A percentile compares a stretch with the other conserved stretches of the same genome.
Conservation (phyloP, 805 yeast species). For the Kodamaea restingae region DNA sequence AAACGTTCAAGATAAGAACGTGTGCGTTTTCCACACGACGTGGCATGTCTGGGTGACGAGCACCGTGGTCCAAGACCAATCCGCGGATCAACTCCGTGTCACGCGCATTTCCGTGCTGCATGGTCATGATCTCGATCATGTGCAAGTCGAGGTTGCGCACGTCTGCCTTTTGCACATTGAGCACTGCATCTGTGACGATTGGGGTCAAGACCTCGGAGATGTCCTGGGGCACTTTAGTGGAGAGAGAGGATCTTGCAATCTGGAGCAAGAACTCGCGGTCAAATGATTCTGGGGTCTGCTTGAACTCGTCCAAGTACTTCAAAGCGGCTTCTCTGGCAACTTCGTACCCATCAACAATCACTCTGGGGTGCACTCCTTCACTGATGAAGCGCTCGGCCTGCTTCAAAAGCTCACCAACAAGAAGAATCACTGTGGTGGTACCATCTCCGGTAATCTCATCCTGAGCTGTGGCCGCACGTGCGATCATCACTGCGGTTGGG, state of each 20-base stretch:
- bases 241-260: constrained; percentile 84
- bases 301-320: constrained; percentile 64
- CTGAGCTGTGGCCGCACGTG: constrained; percentile 97
- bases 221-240: constrained; percentile 79
- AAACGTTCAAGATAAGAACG: constrained; percentile 85
- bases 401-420: constrained; percentile 90
- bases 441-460: constrained; percentile 99
- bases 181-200: constrained; percentile 93
- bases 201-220: constrained; percentile 82
- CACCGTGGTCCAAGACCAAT: constrained; percentile 95
- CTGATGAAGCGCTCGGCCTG: constrained; percentile 89
- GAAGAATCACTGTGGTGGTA: constrained; percentile 89
- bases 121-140: constrained; percentile 97
- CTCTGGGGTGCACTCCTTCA: constrained; percentile 96
- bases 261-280: constrained; percentile 87
- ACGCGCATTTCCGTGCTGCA: constrained; percentile 87
- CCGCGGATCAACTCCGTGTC: constrained; percentile 85
- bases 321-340: constrained; percentile 75
- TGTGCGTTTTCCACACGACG: constrained; percentile 76
- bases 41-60: constrained; percentile 99
- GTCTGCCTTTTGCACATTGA: constrained; percentile 56
- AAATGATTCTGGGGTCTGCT: constrained; percentile 46
- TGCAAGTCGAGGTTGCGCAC: constrained; percentile 71
- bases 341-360: constrained; percentile 93
- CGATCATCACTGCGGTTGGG: constrained; percentile 52